A percentile compares a stretch with the other conserved stretches of the same genome.
Conservation (phyloP, 306 rosid genomes). For the Cajanus cajan region DNA sequence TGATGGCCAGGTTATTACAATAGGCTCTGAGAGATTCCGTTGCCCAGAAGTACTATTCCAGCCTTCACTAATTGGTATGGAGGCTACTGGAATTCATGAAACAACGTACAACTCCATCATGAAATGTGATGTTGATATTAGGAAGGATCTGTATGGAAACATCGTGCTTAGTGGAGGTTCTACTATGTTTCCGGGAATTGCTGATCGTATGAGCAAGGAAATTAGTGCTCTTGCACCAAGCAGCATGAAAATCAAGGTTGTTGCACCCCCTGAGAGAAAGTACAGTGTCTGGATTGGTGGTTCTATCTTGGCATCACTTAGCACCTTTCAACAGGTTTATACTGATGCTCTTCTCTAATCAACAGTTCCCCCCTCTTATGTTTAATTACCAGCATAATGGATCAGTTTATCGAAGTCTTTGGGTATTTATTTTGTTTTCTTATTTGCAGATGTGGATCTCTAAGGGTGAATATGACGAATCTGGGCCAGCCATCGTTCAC, state of each 20-base stretch:
- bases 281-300: constrained; percentile 89
- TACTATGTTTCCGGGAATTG: constrained; percentile 76
- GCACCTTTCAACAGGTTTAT: constrained; percentile 73
- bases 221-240: constrained; percentile 76
- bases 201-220: constrained; percentile 83
- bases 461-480: constrained; percentile 73
- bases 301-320: constrained; percentile 74
- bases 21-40: constrained; percentile 78
- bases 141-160: constrained; percentile 73
- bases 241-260: constrained; percentile 85
- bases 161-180: constrained; percentile 78
- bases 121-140: constrained; percentile 81
- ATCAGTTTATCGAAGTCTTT: not conserved
- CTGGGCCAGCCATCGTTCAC: constrained; percentile 77
- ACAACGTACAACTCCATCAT: constrained; percentile 74
- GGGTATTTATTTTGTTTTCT: constrained; percentile 11
- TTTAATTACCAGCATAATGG: not conserved
- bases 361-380: too few species aligned
- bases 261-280: constrained; percentile 76
- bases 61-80: constrained; percentile 77
- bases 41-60: constrained; percentile 82
- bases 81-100: constrained; percentile 72
- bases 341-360: not conserved
- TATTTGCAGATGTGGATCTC: constrained; percentile 74
- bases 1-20: constrained; percentile 74